phyloP scores from a whole-genome alignment of 1,284 basidiomycete species.

The Sphaerobolus stellatus region DNA sequence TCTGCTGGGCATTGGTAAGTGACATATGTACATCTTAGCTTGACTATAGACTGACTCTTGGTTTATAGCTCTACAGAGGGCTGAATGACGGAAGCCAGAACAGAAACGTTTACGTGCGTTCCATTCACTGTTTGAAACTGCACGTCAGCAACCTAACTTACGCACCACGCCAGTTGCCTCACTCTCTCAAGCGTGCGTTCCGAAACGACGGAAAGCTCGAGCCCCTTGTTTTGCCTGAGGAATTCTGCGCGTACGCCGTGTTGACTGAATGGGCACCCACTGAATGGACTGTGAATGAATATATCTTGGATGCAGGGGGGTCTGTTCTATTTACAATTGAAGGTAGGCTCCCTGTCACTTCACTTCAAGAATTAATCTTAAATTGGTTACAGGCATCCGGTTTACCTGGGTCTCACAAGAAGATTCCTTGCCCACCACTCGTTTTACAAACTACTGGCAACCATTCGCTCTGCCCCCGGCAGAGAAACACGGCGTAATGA shows the following conservation, averaged over 20 bases:
- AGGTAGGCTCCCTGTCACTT: background rate
- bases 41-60: background rate
- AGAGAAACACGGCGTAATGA: background rate
- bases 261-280: constrained; percentile 17
- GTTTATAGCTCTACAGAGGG: background rate
- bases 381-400: constrained; percentile 11
- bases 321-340: constrained; percentile 14
- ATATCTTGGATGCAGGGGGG: constrained; percentile 14
- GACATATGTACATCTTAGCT: background rate
- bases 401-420: constrained; percentile 11
- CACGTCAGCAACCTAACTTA: background rate
- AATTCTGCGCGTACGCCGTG: constrained; percentile 17
- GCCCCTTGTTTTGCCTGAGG: constrained; percentile 19
- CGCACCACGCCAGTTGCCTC: constrained; percentile 15
- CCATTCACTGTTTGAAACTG: background rate
- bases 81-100: background rate
- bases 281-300: constrained; percentile 13
- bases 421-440: constrained; percentile 8
- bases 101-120: background rate
- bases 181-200: constrained; percentile 17
- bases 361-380: constrained; percentile 4
- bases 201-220: constrained; percentile 20
- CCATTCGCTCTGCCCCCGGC: constrained; percentile 7
- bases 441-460: constrained; percentile 15
- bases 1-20: background rate